Evolutionary conservation across 73 alveolate species (phyloP).

Genomic region (Blepharisma stoltei): DNA sequence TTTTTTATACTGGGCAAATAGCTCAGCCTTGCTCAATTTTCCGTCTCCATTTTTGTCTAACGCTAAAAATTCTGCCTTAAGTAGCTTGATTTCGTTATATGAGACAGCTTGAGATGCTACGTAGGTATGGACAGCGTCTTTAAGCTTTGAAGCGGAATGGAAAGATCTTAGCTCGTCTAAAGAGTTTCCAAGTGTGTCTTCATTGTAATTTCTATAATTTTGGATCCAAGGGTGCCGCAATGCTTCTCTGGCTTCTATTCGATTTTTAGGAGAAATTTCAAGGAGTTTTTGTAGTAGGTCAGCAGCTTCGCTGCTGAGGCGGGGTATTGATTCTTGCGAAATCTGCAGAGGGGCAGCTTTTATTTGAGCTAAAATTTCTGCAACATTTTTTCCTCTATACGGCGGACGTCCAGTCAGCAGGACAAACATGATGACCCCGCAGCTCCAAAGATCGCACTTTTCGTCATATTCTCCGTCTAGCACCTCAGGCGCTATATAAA

Average conservation of each 20-base stretch:
- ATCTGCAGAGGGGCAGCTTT: no score
- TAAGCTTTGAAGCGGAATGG: no score
- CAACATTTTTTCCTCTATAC: neutral
- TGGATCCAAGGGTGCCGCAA: neutral
- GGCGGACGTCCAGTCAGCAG: conserved; percentile 39
- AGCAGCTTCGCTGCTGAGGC: conserved; percentile 22
- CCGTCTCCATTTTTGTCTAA: conserved; percentile 39
- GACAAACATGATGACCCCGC: conserved; percentile 45
- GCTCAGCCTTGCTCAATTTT: conserved; percentile 25
- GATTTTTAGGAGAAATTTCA: neutral
- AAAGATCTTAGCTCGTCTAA: no score
- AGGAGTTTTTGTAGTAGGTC: conserved; percentile 4
- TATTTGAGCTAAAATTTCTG: no score
- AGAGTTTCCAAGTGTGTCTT: no score
- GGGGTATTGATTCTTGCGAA: no score
- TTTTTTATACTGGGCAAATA: conserved; percentile 2
- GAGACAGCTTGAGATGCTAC: neutral
- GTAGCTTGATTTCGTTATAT: conserved; percentile 27
- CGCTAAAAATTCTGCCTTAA: conserved; percentile 29
- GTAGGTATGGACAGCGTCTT: no score
- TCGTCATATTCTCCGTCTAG: conserved; percentile 36
- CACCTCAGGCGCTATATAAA: neutral
- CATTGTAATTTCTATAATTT: no score
- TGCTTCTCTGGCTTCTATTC: neutral
- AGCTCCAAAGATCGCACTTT: conserved; percentile 49